Evolutionary conservation across 208 protist genomes (phyloP), one percentile per base, ranked within the genome.

Genomic region (Crithidia acanthocephali): DNA sequence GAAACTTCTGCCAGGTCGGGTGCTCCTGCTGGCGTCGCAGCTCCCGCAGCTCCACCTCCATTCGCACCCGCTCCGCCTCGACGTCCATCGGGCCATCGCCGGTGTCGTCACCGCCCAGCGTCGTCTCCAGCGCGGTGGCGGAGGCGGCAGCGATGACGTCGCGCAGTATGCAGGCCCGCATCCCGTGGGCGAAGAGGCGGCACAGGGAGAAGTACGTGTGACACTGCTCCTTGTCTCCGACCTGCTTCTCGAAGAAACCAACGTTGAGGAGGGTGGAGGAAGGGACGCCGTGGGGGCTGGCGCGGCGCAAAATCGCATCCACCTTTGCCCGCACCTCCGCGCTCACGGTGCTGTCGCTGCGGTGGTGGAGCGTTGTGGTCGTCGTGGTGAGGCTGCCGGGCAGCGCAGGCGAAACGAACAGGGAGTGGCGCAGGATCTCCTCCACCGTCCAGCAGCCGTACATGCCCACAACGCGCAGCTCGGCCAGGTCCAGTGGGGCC

Each of bases 221-320:
- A 15, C 74, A 74, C 71, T 85, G 81, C 67, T 88, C 84, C 70
- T 82, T 76, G 68, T 88, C 84, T 2, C 84, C 84, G n/a, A 88
- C 76, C 25, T 80, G 74, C 56, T 78, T 73, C 60, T 88, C 84
- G n/a, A 88, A 83, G 68, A 83, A 83, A 63, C 57, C 52, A 9
- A 74, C 52, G 58, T 78, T 67, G 37, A 83, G n/a, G 10, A 83
- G 73, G 0, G 66, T 75, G 8, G 42, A 47, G 44, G 58, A 64
- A 0, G 73, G 73, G 1, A 83, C 67, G 4, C 73, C 79, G 57
- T 79, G 59, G 10, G 79, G 79, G 30, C 35, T 23, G 50, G 79
- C 79, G 15, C 68, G 64, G 15, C 48, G 57, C 72, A 77, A 23
- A 0, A 71, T 27, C 27, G 27, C 64, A 32, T 59, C 47, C 30